Evolutionary conservation across 768 basidiomycete genomes (phyloP), one percentile per base, ranked within the genome.

Genomic region (Leccinum boreale): DNA sequence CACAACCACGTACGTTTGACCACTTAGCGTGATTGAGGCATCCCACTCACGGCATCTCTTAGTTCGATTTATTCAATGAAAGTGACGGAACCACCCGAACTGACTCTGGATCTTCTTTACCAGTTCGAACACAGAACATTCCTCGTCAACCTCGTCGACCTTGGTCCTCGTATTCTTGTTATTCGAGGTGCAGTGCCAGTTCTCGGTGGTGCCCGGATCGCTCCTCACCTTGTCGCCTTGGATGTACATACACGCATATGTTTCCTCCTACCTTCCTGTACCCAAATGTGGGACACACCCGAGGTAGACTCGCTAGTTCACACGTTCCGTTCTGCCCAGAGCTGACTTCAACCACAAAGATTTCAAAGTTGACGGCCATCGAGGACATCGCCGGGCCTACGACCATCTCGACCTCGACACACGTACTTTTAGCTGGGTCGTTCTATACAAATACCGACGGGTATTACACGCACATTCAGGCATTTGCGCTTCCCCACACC

Each of bases 351-450:
- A 17, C 19, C 15, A 17, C 29, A 19, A 23, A 67, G 66, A 10
- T 50, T 3, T 8, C 45, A 17, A 35, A 53, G 23, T n/a, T 26
- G 26, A n/a, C 4, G 1, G 17, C 9, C 3, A 10, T 23, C 15
- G 33, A 52, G 6, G 61, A 23, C 0, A 39, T 29, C 2, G 33
- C 28, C n/a, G 4, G 21, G 8, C 58, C 46, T 4, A 36, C 14
- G 39, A 47, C 50, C 26, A 24, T 67, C 26, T 67, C 64, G 8
- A 67, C 67, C 5, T 63, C 61, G 19, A 66, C 66, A 1, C 61
- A 67, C 54, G 23, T 67, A 5, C 17, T 68, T 1, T 23, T 66
- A 5, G 52, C 62, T 7, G 17, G 26, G 26, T 59, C 59, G 1
- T 39, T 53, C 29, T 53, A 35, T 24, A 44, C 33, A 12, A 9